Conservation (phyloP, 345 rosid genomes). For the Eucalyptus regnans region DNA sequence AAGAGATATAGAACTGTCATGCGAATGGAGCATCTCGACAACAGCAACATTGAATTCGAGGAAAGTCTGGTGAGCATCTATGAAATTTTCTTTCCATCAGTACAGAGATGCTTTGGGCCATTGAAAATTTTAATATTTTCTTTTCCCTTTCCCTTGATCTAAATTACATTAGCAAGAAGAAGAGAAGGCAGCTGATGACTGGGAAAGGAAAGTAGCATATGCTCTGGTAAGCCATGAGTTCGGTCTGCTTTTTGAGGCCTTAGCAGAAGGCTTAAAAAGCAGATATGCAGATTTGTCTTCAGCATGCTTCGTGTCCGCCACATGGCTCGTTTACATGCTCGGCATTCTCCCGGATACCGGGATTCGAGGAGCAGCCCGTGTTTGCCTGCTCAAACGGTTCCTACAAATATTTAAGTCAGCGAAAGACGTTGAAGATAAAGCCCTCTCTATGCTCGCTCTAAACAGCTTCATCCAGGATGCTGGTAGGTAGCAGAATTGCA, state of each 20-base stretch:
- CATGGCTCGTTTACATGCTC: slow-evolving; percentile 56
- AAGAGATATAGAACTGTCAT: slow-evolving; percentile 29
- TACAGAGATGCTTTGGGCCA: neutral
- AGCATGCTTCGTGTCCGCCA: slow-evolving; percentile 40
- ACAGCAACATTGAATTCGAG: slow-evolving; percentile 17
- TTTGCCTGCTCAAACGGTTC: slow-evolving; percentile 48
- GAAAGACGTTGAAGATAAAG: slow-evolving; percentile 36
- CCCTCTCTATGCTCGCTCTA: slow-evolving; percentile 52
- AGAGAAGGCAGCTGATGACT: slow-evolving; percentile 47
- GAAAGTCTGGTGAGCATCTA: slow-evolving; percentile 31
- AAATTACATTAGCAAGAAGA: slow-evolving; percentile 22
- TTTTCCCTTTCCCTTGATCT: neutral
- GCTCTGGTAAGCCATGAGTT: slow-evolving; percentile 53
- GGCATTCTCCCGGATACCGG: slow-evolving; percentile 51
- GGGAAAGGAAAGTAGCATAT: slow-evolving; percentile 56
- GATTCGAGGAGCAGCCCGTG: slow-evolving; percentile 47
- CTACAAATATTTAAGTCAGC: slow-evolving; percentile 34
- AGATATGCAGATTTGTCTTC: slow-evolving; percentile 21
- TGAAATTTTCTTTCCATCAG: neutral
- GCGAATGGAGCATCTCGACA: slow-evolving; percentile 22
- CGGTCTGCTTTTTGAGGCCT: slow-evolving; percentile 56
- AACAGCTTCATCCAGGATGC: slow-evolving; percentile 45
- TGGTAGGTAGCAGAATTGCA: slow-evolving; percentile 13
- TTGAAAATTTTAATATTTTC: neutral
- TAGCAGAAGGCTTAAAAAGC: slow-evolving; percentile 56